Base-by-base conservation (phyloP, 2,329 filamentous ascomycete genomes). In the Apiospora sp. region DNA sequence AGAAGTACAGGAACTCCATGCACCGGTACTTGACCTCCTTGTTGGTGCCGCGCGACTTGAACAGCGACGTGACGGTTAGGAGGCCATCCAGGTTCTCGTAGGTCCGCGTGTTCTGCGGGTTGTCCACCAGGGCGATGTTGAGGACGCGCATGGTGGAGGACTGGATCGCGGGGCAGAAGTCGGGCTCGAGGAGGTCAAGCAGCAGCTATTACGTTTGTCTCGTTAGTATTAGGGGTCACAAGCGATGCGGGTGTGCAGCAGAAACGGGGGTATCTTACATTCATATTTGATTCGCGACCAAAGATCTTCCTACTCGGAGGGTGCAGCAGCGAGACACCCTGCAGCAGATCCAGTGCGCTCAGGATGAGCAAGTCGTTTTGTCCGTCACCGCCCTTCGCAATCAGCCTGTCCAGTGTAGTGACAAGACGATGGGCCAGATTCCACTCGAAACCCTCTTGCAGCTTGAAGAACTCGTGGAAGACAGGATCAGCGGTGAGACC, bases 1-100 rank as follows among this genome's bases (percentile, higher is more conserved):
- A 99, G 83, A 98, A 98, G 86, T 98, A 98, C 70, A 99, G 86
- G 81, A 98, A 98, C 83, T 98, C 96, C 77, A 98, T 92, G n/a
- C 97, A 90, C 82, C 97, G 96, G 80, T 98, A 90, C 85, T 98
- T 98, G 76, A 98, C 95, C 78, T 96, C 94, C 74, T 94, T 91
- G 34, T 91, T 91, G 4, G 96, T 98, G 76, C 92, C 91, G 74
- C 94, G 92, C 75, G 93, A 93, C 83, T 97, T 97, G 89, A 98
- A 98, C 69, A 98, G 89, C 13, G 93, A 96, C 1, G 96, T 98
- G 67, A 98, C 91, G 1, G 95, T 96, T 54, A 98, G 90, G 6
- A 99, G 89, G 71, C 96, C 96, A 81, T 98, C 96, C 76, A 98
- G 92, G 71, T 90, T 88, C 85, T 99, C 96, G 79, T 99, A 98